Conservation (phyloP, 352 stramenopile species). For the Pythium sukuiense region DNA sequence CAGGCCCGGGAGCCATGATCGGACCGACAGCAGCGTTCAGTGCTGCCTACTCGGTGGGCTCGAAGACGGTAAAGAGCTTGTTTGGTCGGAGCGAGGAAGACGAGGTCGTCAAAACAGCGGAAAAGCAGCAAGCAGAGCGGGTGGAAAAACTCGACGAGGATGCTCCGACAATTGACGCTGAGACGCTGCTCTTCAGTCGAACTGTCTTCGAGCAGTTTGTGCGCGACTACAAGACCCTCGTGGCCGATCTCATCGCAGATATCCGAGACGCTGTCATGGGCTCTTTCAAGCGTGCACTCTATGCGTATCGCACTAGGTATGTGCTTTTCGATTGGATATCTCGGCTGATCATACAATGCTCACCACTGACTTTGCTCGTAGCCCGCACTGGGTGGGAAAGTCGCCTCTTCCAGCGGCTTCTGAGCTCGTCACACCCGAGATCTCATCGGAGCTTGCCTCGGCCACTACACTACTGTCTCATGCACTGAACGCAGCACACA, state of each 20-base stretch:
- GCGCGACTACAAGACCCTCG: conserved; percentile 40
- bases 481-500: conserved; percentile 3
- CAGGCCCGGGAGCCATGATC: conserved; percentile 68
- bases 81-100: conserved; percentile 34
- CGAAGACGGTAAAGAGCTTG: conserved; percentile 69
- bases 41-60: conserved; percentile 72
- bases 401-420: neutral
- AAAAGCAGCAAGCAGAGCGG: conserved; percentile 9
- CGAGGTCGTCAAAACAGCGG: neutral
- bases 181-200: conserved; percentile 60
- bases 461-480: conserved; percentile 2
- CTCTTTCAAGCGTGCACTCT: conserved; percentile 23
- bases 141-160: conserved; percentile 1
- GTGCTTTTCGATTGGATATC: neutral
- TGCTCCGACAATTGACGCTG: conserved; percentile 37
- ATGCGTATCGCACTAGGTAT: conserved; percentile 40
- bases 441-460: conserved; percentile 21
- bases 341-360: neutral
- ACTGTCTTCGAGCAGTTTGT: conserved; percentile 76
- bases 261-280: conserved; percentile 30
- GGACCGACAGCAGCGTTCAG: conserved; percentile 66
- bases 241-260: conserved; percentile 33
- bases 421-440: conserved; percentile 1
- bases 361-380: neutral
- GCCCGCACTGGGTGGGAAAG: conserved; percentile 8